These are phyloP conservation scores for Fusarium verticillioides DNA, from an alignment of 2,329 filamentous ascomycete genomes.

Conservation along the genomic window DNA sequence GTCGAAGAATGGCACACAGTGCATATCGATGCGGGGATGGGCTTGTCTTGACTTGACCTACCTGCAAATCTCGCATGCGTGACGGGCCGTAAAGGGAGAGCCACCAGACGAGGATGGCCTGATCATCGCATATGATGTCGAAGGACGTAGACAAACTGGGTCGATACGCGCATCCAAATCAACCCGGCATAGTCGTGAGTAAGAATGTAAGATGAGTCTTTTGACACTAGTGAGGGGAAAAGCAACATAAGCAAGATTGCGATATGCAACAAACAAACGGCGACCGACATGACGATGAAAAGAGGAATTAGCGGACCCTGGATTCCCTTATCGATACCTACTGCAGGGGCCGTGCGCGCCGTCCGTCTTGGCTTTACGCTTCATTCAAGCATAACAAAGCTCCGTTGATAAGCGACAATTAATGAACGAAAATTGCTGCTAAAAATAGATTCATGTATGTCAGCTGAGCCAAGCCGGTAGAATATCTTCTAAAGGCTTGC, in stretches of 20 bases:
- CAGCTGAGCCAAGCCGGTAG: not conserved
- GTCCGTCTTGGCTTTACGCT: not conserved
- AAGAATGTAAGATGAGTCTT: not conserved
- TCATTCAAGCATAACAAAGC: not conserved
- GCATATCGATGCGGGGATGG: not conserved
- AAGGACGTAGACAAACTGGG: not conserved
- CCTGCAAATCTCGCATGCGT: slow-evolving; percentile 3
- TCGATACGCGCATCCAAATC: not conserved
- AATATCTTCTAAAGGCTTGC: no score
- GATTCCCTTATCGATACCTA: not conserved
- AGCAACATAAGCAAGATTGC: not conserved
- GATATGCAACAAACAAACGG: not conserved
- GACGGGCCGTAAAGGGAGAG: not conserved
- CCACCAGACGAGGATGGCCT: not conserved
- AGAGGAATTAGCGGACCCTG: not conserved
- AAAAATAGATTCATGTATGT: not conserved
- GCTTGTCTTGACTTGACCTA: not conserved
- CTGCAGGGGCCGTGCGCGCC: not conserved
- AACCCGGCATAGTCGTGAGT: not conserved
- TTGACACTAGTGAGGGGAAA: not conserved
- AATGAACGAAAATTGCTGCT: not conserved
- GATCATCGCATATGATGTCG: not conserved
- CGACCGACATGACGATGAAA: not conserved
- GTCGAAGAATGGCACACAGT: not conserved
- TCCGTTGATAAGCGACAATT: no score